These are phyloP conservation scores for Morella rubra DNA, from an alignment of 306 rosid genomes.

Conservation along the genomic window DNA sequence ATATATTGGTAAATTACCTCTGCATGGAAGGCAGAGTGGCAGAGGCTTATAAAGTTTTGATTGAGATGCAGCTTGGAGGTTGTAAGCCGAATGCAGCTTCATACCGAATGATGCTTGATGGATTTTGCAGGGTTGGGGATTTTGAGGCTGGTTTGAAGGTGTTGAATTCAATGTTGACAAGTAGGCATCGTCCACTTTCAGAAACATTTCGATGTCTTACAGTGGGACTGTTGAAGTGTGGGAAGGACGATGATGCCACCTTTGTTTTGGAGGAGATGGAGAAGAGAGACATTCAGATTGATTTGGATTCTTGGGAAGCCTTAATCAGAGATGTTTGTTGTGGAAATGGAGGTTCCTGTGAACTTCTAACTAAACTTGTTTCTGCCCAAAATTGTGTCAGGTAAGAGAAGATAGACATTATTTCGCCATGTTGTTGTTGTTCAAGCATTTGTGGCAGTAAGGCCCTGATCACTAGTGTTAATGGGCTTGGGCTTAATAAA, in stretches of 20 bases:
- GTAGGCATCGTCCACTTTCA: conserved; percentile 65
- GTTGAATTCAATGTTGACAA: conserved; percentile 64
- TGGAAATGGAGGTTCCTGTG: neutral
- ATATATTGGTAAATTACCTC: conserved; percentile 67
- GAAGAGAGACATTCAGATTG: conserved; percentile 46
- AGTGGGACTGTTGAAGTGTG: conserved; percentile 57
- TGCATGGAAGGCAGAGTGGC: conserved; percentile 71
- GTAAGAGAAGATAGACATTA: neutral
- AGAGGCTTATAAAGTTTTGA: conserved; percentile 72
- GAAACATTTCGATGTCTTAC: conserved; percentile 64
- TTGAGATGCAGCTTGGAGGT: conserved; percentile 78
- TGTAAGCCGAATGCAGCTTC: conserved; percentile 81
- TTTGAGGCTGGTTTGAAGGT: conserved; percentile 65
- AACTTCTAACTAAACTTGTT: conserved; percentile 2
- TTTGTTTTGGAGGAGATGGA: conserved; percentile 88
- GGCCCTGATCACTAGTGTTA: neutral
- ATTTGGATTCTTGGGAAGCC: conserved; percentile 56
- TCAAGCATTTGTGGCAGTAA: neutral
- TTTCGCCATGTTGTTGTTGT: neutral
- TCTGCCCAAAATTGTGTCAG: neutral
- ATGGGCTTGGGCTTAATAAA: neutral
- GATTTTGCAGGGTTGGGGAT: conserved; percentile 58
- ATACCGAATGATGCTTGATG: conserved; percentile 75
- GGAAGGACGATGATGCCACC: conserved; percentile 57
- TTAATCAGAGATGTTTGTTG: conserved; percentile 35